These are phyloP conservation scores for Plasmodium ovale DNA, from an alignment of 169 alveolate species.

Conservation along the genomic window DNA sequence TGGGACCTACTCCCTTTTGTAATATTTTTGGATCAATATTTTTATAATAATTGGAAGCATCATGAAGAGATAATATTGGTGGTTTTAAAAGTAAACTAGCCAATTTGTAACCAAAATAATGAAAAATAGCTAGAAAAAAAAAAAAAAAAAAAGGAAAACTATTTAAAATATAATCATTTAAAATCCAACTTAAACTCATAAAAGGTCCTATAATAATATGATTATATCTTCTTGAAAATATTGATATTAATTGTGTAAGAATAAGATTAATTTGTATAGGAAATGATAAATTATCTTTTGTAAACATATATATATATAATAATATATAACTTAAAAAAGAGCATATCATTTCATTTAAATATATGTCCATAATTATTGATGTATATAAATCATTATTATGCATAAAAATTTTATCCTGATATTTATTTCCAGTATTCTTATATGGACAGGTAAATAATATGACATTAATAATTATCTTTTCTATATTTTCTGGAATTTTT, in stretches of 20 bases:
- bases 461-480: not conserved
- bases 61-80: constrained; percentile 15
- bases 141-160: not conserved
- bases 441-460: constrained; percentile 15
- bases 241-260: constrained; percentile 16
- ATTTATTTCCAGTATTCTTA: not conserved
- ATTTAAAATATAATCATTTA: constrained; percentile 4
- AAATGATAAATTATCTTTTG: constrained; percentile 26
- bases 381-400: constrained; percentile 24
- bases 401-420: constrained; percentile 8
- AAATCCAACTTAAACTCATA: constrained; percentile 66
- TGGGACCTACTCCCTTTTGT: not conserved
- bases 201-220: constrained; percentile 39
- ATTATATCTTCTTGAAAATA: constrained; percentile 15
- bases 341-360: constrained; percentile 29
- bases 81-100: constrained; percentile 23
- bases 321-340: constrained; percentile 39
- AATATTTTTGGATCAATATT: constrained; percentile 9
- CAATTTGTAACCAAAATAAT: constrained; percentile 43
- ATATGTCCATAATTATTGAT: constrained; percentile 46
- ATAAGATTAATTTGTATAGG: constrained; percentile 25
- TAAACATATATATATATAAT: constrained; percentile 35
- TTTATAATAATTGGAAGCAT: constrained; percentile 22
- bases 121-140: constrained; percentile 10
- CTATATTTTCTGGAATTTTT: not conserved